Evolutionary conservation across 306 rosid genomes (phyloP).

Genomic region (Argentina anserina): DNA sequence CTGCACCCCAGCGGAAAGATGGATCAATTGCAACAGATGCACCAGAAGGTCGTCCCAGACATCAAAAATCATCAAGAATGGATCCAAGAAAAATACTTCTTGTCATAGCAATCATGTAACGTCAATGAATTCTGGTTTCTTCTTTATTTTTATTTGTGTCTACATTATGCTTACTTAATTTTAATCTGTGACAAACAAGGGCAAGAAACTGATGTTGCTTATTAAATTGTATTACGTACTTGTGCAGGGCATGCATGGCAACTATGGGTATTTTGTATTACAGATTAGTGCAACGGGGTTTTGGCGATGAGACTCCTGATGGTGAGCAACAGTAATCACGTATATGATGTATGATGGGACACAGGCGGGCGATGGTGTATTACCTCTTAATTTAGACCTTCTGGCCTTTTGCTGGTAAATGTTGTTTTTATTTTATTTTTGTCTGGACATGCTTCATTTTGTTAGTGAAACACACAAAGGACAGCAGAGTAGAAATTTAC

Average conservation of each 20-base stretch:
- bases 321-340: conserved; percentile 47
- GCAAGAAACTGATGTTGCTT: too few species aligned
- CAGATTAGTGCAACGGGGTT: conserved; percentile 83
- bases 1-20: conserved; percentile 83
- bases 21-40: conserved; percentile 46
- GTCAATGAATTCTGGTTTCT: conserved; percentile 13
- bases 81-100: conserved; percentile 98
- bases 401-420: conserved; percentile 33
- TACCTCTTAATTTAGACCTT: conserved; percentile 24
- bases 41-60: conserved; percentile 74
- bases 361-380: conserved; percentile 28
- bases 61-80: conserved; percentile 83
- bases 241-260: conserved; percentile 98
- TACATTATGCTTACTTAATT: not conserved
- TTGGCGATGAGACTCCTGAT: conserved; percentile 53
- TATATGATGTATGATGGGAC: conserved; percentile 13
- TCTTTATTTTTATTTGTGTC: not conserved
- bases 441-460: conserved; percentile 29
- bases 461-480: conserved; percentile 30
- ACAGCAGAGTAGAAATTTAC: conserved; percentile 40
- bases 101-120: conserved; percentile 84
- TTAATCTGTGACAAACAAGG: not conserved
- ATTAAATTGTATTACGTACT: conserved; percentile 23
- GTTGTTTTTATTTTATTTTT: conserved; percentile 27
- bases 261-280: conserved; percentile 99